These are phyloP conservation scores for Suillus alpinus DNA, from an alignment of 768 basidiomycete genomes.

Conservation along the genomic window DNA sequence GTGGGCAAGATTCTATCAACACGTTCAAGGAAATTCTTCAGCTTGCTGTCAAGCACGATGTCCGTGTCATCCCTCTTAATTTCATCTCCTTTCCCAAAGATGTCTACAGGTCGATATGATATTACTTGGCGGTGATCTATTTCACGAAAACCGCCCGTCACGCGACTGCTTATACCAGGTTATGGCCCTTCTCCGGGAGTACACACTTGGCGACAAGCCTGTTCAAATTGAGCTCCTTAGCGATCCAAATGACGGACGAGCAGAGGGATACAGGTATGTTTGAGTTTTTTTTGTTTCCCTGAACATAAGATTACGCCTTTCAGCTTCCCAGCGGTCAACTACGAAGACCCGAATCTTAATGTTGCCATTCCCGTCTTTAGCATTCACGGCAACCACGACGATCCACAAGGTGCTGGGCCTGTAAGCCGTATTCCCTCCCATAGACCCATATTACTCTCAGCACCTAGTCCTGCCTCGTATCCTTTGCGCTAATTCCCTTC, in stretches of 20 bases:
- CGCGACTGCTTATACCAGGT: conserved; percentile 87
- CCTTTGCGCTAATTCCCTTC: background rate
- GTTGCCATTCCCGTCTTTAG: conserved; percentile 97
- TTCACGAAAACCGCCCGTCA: conserved; percentile 96
- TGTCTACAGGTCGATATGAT: conserved; percentile 86
- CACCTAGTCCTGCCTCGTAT: background rate
- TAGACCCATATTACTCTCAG: background rate
- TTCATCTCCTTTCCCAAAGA: background rate
- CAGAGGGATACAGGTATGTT: conserved; percentile 78
- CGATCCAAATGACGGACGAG: conserved; percentile 88
- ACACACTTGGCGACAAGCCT: conserved; percentile 84
- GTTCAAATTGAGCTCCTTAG: conserved; percentile 90
- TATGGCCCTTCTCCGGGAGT: conserved; percentile 86
- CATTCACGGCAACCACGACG: conserved; percentile 99
- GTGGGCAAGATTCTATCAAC: conserved; percentile 93
- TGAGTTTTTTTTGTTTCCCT: background rate
- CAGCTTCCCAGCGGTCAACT: conserved; percentile 96
- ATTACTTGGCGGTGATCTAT: conserved; percentile 92
- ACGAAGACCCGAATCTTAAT: conserved; percentile 95
- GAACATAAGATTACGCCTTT: background rate
- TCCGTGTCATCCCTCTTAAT: conserved; percentile 36
- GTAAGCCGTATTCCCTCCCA: conserved; percentile 42
- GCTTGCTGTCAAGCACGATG: conserved; percentile 84
- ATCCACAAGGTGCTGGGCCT: conserved; percentile 93
- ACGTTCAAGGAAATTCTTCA: conserved; percentile 94